Conservation (phyloP, 805 yeast genomes). For the Kluyveromyces wickerhamii region DNA sequence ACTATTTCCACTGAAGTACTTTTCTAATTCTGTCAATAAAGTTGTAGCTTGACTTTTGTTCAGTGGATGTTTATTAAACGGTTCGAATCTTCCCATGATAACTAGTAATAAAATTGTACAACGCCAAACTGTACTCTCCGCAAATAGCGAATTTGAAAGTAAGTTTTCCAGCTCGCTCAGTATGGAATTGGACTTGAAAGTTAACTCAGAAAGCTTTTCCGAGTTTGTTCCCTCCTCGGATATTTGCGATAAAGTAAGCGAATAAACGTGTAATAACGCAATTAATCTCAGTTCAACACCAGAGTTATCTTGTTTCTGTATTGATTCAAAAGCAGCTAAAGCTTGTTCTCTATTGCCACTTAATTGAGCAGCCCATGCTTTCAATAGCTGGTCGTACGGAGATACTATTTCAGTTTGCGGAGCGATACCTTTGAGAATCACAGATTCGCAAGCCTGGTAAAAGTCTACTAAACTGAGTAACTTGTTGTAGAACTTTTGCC, state of each 20-base stretch:
- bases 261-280: constrained; percentile 18
- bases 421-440: constrained; percentile 7
- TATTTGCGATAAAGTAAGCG: constrained; percentile 7
- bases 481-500: constrained; percentile 14
- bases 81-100: constrained; percentile 26
- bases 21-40: constrained; percentile 14
- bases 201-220: constrained; percentile 3
- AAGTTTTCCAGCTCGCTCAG: constrained; percentile 16
- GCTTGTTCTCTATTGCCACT: constrained; percentile 10
- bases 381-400: constrained; percentile 6
- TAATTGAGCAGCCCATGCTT: constrained; percentile 14
- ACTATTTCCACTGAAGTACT: constrained; percentile 19
- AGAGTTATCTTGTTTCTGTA: background rate
- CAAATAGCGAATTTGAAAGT: constrained; percentile 11
- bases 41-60: constrained; percentile 20
- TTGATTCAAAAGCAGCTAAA: constrained; percentile 6
- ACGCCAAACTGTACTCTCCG: constrained; percentile 20
- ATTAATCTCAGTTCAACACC: constrained; percentile 11
- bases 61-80: constrained; percentile 23
- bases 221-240: constrained; percentile 4
- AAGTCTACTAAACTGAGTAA: constrained; percentile 16
- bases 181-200: constrained; percentile 8
- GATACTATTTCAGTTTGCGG: background rate
- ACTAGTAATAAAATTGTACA: constrained; percentile 23
- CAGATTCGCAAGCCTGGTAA: constrained; percentile 12